phyloP scores from a whole-genome alignment of 768 basidiomycete genomes.

The Panaeolus papilionaceus region DNA sequence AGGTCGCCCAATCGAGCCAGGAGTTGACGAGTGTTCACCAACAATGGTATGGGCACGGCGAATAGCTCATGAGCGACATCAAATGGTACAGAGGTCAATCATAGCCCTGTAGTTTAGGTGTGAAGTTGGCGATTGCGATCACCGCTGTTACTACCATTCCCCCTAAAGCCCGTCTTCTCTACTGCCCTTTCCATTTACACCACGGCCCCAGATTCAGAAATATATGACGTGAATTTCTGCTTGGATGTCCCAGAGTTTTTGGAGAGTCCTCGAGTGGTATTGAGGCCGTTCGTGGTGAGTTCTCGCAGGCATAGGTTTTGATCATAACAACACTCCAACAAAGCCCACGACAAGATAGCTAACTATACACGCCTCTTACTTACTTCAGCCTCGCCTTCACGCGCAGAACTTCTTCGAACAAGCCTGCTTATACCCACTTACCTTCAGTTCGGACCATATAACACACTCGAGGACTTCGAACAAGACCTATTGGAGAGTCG shows the following conservation, averaged over 20 bases:
- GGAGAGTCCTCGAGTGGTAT: conserved; percentile 51
- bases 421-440: conserved; percentile 43
- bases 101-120: no score
- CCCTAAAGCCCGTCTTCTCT: no score
- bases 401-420: conserved; percentile 44
- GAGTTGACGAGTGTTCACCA: neutral
- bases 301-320: no score
- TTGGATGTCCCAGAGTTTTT: conserved; percentile 51
- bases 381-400: conserved; percentile 50
- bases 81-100: no score
- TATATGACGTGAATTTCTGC: conserved; percentile 54
- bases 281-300: conserved; percentile 58
- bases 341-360: neutral
- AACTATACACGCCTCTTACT: neutral
- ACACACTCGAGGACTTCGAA: conserved; percentile 41
- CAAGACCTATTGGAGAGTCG: conserved; percentile 40
- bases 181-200: neutral
- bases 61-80: no score
- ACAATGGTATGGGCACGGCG: no score
- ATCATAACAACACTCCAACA: no score
- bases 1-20: neutral
- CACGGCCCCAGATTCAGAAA: neutral
- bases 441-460: conserved; percentile 58
- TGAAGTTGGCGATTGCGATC: no score
- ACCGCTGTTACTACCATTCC: no score